Percentiles rank a stretch among this genome's conserved stretches.
These are phyloP conservation scores for Hebeloma cylindrosporum DNA, from an alignment of 768 basidiomycete species.

Conservation along the genomic window DNA sequence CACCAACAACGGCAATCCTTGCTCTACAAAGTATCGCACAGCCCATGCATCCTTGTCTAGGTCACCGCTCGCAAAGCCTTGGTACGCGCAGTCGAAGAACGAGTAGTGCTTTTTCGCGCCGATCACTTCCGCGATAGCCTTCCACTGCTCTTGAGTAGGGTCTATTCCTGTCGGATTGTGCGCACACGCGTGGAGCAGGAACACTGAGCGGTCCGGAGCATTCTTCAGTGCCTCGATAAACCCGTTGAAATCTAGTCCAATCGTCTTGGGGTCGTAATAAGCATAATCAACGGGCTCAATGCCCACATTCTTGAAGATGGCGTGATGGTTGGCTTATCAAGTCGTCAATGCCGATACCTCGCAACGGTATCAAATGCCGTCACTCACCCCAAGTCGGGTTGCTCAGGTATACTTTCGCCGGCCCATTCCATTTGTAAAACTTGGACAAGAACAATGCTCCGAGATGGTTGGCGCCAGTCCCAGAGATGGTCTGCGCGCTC, in stretches of 20 bases:
- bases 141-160: conserved; percentile 88
- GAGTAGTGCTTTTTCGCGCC: conserved; percentile 75
- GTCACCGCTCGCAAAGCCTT: conserved; percentile 94
- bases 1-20: conserved; percentile 73
- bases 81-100: conserved; percentile 96
- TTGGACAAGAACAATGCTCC: conserved; percentile 83
- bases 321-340: conserved; percentile 76
- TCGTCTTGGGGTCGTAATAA: conserved; percentile 92
- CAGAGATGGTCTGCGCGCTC: conserved; percentile 92
- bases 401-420: conserved; percentile 78
- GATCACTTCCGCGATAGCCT: conserved; percentile 69
- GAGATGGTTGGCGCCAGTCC: conserved; percentile 94
- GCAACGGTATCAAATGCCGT: conserved; percentile 1
- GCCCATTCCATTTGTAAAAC: conserved; percentile 74
- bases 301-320: conserved; percentile 89
- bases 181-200: conserved; percentile 91
- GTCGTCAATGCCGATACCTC: conserved; percentile 7
- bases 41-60: conserved; percentile 91
- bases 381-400: conserved; percentile 91
- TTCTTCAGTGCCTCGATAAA: conserved; percentile 57
- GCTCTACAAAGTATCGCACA: conserved; percentile 81
- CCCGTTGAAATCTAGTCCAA: conserved; percentile 79
- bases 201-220: conserved; percentile 77
- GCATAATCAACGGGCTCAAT: conserved; percentile 85
- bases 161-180: conserved; percentile 98